Evolutionary conservation across 352 stramenopile genomes (phyloP).

Genomic region (Pilasporangium apinafurcum): DNA sequence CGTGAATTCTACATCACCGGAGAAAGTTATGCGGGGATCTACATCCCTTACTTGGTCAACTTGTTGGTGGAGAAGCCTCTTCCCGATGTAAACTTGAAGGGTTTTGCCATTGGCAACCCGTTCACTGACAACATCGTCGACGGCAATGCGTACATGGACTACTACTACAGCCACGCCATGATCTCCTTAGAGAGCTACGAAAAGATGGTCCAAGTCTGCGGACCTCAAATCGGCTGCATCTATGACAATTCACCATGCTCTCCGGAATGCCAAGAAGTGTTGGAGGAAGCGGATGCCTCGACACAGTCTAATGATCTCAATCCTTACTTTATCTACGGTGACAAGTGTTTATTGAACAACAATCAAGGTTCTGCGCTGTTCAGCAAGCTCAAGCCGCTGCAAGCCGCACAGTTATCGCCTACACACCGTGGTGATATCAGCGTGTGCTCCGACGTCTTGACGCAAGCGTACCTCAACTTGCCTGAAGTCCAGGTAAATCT

Average conservation of each 20-base stretch:
- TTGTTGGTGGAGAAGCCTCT: conserved; percentile 62
- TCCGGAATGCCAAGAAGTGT: conserved; percentile 29
- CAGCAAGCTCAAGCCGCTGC: conserved; percentile 21
- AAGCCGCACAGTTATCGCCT: conserved; percentile 4
- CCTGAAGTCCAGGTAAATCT: conserved; percentile 43
- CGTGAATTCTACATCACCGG: conserved; percentile 82
- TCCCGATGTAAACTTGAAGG: conserved; percentile 58
- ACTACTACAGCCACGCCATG: conserved; percentile 85
- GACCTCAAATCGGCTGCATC: conserved; percentile 55
- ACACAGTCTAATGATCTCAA: conserved; percentile 43
- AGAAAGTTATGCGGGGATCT: conserved; percentile 85
- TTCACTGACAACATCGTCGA: conserved; percentile 59
- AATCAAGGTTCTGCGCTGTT: conserved; percentile 41
- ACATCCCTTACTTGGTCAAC: conserved; percentile 85
- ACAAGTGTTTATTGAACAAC: conserved; percentile 67
- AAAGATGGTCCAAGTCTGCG: conserved; percentile 49
- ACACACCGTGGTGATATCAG: conserved; percentile 51
- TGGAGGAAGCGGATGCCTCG: conserved; percentile 40
- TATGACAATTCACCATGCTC: conserved; percentile 37
- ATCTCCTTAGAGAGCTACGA: conserved; percentile 75
- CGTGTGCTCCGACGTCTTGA: conserved; percentile 61
- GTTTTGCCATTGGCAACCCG: conserved; percentile 75
- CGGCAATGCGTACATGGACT: conserved; percentile 70
- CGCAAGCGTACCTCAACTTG: conserved; percentile 56
- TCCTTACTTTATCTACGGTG: conserved; percentile 80